These are phyloP conservation scores for Mycocentrospora acerina DNA, from an alignment of 2,329 filamentous ascomycete genomes.

Conservation along the genomic window DNA sequence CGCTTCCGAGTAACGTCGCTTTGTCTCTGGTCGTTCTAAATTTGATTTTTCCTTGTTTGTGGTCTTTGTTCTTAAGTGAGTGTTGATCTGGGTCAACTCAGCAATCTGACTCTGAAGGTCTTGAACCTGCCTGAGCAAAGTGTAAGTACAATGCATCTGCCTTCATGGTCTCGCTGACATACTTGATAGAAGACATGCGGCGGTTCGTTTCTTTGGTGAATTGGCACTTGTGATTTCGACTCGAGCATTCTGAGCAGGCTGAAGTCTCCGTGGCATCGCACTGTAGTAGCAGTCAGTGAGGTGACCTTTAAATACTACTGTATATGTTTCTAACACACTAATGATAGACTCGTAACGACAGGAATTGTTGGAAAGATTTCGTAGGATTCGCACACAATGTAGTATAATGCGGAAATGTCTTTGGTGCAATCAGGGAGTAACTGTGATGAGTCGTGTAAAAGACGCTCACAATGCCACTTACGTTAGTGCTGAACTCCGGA, in stretches of 20 bases:
- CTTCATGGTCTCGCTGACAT: constrained; percentile 29
- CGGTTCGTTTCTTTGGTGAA: constrained; percentile 99
- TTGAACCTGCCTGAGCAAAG: constrained; percentile 72
- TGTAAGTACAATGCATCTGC: constrained; percentile 10
- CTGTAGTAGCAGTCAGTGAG: constrained; percentile 40
- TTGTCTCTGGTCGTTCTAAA: constrained; percentile 33
- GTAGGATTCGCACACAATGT: too few relatives aligned
- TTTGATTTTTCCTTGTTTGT: constrained; percentile 51
- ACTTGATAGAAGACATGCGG: constrained; percentile 98
- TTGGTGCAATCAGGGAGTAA: too few relatives aligned
- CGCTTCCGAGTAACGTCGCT: constrained; percentile 50
- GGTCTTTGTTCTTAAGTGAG: constrained; percentile 67
- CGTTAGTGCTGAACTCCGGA: too few relatives aligned
- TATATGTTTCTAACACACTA: not conserved
- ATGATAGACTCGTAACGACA: not conserved
- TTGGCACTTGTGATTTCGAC: constrained; percentile 94
- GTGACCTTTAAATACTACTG: too few relatives aligned
- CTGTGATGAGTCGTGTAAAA: too few relatives aligned
- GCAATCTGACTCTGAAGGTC: constrained; percentile 92
- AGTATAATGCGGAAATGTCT: too few relatives aligned
- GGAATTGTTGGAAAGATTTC: too few relatives aligned
- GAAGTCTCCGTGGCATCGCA: constrained; percentile 96
- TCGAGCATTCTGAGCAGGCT: constrained; percentile 96
- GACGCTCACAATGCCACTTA: too few relatives aligned
- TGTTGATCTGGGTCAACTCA: constrained; percentile 77